Conservation (phyloP, 192 early-diverging fungal species). For the Coemansia sp. region DNA sequence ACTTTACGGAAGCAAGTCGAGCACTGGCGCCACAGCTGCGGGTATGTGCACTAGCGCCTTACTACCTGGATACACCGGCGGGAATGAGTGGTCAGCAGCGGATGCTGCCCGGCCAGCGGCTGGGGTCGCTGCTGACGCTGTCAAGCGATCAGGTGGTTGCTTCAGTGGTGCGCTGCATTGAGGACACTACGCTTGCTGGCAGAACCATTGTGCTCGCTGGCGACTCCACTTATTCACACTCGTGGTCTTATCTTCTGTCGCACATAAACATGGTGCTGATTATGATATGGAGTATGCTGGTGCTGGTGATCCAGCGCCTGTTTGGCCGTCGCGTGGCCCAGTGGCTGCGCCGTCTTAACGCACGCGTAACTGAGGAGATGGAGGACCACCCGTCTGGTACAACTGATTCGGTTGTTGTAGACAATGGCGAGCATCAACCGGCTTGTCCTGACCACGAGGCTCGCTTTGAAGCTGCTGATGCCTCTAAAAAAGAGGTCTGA, state of each 20-base stretch:
- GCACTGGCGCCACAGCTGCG: slow-evolving; percentile 14
- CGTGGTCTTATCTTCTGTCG: slow-evolving; percentile 23
- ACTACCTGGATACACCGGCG: slow-evolving; percentile 16
- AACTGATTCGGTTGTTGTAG: background rate
- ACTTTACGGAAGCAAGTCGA: slow-evolving; percentile 29
- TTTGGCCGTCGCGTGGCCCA: slow-evolving; percentile 11
- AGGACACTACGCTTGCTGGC: slow-evolving; percentile 30
- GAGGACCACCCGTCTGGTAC: background rate
- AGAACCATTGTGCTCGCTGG: slow-evolving; percentile 36
- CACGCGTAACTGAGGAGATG: background rate
- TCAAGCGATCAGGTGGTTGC: slow-evolving; percentile 34
- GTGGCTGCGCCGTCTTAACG: slow-evolving; percentile 2
- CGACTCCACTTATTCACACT: slow-evolving; percentile 29
- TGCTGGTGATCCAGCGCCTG: slow-evolving; percentile 18
- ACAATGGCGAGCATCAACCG: background rate
- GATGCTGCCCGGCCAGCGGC: slow-evolving; percentile 33
- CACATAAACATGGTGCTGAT: slow-evolving; percentile 32
- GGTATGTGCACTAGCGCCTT: slow-evolving; percentile 35
- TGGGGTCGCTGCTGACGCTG: slow-evolving; percentile 39
- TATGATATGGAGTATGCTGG: slow-evolving; percentile 30
- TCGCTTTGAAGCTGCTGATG: background rate
- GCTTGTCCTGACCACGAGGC: background rate
- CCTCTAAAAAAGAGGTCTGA: background rate
- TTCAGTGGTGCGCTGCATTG: slow-evolving; percentile 37
- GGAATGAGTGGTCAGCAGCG: slow-evolving; percentile 9